phyloP scores from a whole-genome alignment of 345 rosid genomes.

The Eucalyptus sp. region DNA sequence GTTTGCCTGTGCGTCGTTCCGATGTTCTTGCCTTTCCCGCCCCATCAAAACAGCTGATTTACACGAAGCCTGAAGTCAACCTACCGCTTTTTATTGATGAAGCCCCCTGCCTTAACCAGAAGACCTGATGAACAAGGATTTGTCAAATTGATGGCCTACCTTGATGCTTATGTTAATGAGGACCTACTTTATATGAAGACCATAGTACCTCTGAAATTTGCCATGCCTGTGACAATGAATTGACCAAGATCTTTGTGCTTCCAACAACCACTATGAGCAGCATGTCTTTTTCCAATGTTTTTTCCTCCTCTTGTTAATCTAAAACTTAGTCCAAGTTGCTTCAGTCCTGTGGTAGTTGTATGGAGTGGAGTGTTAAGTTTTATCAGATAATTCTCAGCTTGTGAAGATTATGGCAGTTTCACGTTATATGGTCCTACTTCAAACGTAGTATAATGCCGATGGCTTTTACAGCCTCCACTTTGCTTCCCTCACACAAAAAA shows the following conservation, averaged over 20 bases:
- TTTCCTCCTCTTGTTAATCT: neutral
- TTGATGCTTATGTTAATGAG: conserved; percentile 65
- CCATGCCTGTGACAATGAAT: neutral
- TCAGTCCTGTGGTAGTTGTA: neutral
- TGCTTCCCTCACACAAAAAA: neutral
- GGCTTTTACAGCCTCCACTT: neutral
- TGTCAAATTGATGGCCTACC: conserved; percentile 61
- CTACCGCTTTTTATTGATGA: conserved; percentile 64
- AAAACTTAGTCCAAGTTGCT: neutral
- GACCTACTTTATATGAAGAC: conserved; percentile 50
- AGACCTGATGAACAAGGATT: conserved; percentile 83
- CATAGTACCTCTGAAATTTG: conserved; percentile 22
- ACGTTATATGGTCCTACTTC: neutral
- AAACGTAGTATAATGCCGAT: neutral
- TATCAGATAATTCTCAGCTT: neutral
- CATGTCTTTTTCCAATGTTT: neutral
- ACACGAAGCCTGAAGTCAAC: conserved; percentile 90
- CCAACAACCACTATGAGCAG: neutral
- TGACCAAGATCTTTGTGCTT: neutral
- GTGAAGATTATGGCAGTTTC: neutral
- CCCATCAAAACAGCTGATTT: conserved; percentile 86
- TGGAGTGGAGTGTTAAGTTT: neutral
- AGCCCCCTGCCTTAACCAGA: conserved; percentile 77
- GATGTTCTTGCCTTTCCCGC: conserved; percentile 68
- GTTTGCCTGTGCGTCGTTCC: conserved; percentile 50